Evolutionary conservation across 192 early-diverging fungal genomes (phyloP).

Genomic region (Chytriomyces sp.): DNA sequence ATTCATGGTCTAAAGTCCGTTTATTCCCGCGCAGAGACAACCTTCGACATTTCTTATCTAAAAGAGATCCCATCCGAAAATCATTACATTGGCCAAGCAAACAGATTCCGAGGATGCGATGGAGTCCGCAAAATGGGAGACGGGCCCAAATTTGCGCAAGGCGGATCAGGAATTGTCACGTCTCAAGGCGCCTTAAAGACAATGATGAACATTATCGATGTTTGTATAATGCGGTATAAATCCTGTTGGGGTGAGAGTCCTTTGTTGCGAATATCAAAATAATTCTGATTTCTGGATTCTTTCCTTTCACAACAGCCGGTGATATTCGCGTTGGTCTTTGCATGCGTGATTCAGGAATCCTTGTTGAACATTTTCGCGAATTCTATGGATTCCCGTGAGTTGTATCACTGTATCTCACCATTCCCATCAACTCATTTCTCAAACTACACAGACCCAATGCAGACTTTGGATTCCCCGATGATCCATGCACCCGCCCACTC

Average conservation of each 20-base stretch:
- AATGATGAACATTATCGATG: constrained; percentile 18
- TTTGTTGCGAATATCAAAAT: not conserved
- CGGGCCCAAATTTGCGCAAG: constrained; percentile 48
- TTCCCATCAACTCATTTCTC: not conserved
- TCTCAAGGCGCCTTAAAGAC: constrained; percentile 29
- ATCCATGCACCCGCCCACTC: constrained; percentile 47
- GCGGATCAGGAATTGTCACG: constrained; percentile 46
- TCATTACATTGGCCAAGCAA: constrained; percentile 54
- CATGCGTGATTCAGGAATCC: constrained; percentile 45
- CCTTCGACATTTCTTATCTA: too few relatives aligned
- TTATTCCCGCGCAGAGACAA: too few relatives aligned
- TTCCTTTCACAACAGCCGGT: constrained; percentile 32
- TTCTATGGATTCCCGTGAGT: constrained; percentile 36
- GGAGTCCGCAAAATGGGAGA: constrained; percentile 42
- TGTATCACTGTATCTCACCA: not conserved
- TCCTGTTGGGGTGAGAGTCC: constrained; percentile 31
- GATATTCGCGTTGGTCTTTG: constrained; percentile 49
- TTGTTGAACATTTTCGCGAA: constrained; percentile 10
- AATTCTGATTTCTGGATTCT: not conserved
- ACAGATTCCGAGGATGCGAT: constrained; percentile 45
- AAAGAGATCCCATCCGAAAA: constrained; percentile 33
- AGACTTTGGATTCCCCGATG: constrained; percentile 27
- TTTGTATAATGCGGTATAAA: constrained; percentile 40
- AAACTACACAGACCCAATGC: constrained; percentile 18
- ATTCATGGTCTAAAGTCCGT: too few relatives aligned